A percentile compares a stretch with the other conserved stretches of the same genome.
Evolutionary conservation across 208 protist genomes (phyloP).

Genomic region (Acanthamoeba royreba): DNA sequence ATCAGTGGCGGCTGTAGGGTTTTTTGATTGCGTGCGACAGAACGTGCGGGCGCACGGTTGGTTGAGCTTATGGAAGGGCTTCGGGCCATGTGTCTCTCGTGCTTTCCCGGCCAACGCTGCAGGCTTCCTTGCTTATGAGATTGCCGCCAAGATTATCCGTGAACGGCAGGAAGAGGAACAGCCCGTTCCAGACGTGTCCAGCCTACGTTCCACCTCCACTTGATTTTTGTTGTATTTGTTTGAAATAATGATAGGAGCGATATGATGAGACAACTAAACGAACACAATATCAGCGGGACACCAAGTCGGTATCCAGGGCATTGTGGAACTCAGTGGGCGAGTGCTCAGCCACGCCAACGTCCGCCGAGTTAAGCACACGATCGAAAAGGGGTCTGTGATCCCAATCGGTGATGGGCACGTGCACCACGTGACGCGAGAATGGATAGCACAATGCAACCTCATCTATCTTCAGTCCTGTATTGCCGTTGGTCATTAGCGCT

Average conservation of each 20-base stretch:
- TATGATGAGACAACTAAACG: too few relatives aligned
- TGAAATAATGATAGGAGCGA: background rate
- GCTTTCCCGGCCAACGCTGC: constrained; percentile 43
- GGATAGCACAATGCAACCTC: background rate
- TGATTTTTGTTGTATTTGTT: background rate
- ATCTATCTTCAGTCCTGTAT: background rate
- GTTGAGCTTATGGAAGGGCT: constrained; percentile 1
- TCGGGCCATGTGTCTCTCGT: constrained; percentile 11
- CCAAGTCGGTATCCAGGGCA: background rate
- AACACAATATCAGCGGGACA: background rate
- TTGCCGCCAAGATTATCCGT: background rate
- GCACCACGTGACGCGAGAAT: background rate
- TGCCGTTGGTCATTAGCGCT: too few relatives aligned
- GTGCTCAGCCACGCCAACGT: background rate
- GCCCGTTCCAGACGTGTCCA: background rate
- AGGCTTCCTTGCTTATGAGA: constrained; percentile 36
- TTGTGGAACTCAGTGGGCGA: background rate
- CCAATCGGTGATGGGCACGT: background rate
- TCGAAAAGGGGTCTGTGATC: background rate
- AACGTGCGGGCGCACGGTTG: background rate
- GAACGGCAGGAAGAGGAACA: background rate
- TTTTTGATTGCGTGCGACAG: background rate
- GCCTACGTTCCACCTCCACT: background rate
- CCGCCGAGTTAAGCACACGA: background rate
- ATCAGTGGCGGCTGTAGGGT: background rate